Conservation (phyloP, 2,329 filamentous ascomycete genomes). For the Fusarium guadeloupense region DNA sequence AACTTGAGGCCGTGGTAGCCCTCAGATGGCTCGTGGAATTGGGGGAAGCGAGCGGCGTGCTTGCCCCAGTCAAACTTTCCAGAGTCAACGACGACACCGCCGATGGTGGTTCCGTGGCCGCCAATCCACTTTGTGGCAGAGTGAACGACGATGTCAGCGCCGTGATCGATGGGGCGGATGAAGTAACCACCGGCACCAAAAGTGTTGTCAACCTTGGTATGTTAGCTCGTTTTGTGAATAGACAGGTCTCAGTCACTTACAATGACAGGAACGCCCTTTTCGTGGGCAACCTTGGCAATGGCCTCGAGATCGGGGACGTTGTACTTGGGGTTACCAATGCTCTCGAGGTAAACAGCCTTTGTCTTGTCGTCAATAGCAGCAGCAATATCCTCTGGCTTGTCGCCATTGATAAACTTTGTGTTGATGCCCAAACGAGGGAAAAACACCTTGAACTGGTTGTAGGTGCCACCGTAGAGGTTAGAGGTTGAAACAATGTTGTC, state of each 20-base stretch:
- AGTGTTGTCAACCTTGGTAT: slow-evolving; percentile 83
- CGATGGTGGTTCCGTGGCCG: slow-evolving; percentile 92
- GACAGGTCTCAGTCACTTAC: slow-evolving; percentile 49
- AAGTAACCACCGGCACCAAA: slow-evolving; percentile 95
- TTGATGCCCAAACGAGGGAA: slow-evolving; percentile 86
- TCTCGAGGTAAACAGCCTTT: slow-evolving; percentile 91
- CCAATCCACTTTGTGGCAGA: slow-evolving; percentile 98
- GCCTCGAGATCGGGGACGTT: slow-evolving; percentile 92
- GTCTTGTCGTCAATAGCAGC: slow-evolving; percentile 90
- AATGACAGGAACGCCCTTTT: slow-evolving; percentile 71
- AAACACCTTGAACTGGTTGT: slow-evolving; percentile 96
- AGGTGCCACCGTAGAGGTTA: slow-evolving; percentile 93
- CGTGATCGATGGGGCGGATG: slow-evolving; percentile 84
- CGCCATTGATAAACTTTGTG: slow-evolving; percentile 87
- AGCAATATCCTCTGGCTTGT: slow-evolving; percentile 80
- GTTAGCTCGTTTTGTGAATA: neutral
- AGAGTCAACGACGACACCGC: slow-evolving; percentile 83
- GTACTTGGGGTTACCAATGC: slow-evolving; percentile 92
- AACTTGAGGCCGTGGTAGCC: slow-evolving; percentile 95
- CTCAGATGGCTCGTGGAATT: slow-evolving; percentile 87
- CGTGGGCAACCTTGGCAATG: slow-evolving; percentile 81
- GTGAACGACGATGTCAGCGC: slow-evolving; percentile 93
- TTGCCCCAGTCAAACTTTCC: slow-evolving; percentile 96
- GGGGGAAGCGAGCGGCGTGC: slow-evolving; percentile 84
- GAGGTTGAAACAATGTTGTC: slow-evolving; percentile 94